These are phyloP conservation scores for Emmonsiellopsis sp. DNA, from an alignment of 2,329 filamentous ascomycete species.

Conservation along the genomic window DNA sequence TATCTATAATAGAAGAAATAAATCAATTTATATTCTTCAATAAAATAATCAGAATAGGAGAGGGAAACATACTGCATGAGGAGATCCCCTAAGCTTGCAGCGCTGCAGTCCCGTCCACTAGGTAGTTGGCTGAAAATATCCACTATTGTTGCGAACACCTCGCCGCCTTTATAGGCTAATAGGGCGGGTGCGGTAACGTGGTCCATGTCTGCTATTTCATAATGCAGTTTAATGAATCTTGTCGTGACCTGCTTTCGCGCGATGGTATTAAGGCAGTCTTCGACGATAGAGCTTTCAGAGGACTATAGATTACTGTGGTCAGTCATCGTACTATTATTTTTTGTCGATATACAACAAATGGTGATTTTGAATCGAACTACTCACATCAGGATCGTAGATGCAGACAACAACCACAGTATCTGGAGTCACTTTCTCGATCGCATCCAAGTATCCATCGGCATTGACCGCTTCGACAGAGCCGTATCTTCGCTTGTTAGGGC, in stretches of 20 bases:
- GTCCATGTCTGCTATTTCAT: slow-evolving; percentile 90
- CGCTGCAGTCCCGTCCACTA: slow-evolving; percentile 39
- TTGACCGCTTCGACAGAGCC: slow-evolving; percentile 77
- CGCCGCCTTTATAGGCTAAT: slow-evolving; percentile 78
- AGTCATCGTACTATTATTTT: too few species aligned
- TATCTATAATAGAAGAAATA: slow-evolving; percentile 13
- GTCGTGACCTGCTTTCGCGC: slow-evolving; percentile 61
- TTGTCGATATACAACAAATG: background rate
- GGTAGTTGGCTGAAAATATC: slow-evolving; percentile 82
- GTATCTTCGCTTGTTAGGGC: slow-evolving; percentile 67
- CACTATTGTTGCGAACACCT: slow-evolving; percentile 82
- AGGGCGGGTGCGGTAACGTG: slow-evolving; percentile 78
- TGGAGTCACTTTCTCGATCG: slow-evolving; percentile 76
- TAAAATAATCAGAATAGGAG: background rate
- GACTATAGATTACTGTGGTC: slow-evolving; percentile 44
- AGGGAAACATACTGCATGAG: slow-evolving; percentile 42
- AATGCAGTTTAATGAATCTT: slow-evolving; percentile 85
- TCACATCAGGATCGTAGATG: slow-evolving; percentile 66
- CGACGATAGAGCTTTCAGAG: slow-evolving; percentile 66
- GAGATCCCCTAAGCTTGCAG: slow-evolving; percentile 47
- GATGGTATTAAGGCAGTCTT: slow-evolving; percentile 65
- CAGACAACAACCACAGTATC: slow-evolving; percentile 86
- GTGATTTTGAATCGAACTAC: slow-evolving; percentile 1
- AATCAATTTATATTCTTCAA: slow-evolving; percentile 5
- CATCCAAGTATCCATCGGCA: slow-evolving; percentile 86